Conservation (phyloP, 2,329 filamentous ascomycete genomes). For the Fusarium floridanum region DNA sequence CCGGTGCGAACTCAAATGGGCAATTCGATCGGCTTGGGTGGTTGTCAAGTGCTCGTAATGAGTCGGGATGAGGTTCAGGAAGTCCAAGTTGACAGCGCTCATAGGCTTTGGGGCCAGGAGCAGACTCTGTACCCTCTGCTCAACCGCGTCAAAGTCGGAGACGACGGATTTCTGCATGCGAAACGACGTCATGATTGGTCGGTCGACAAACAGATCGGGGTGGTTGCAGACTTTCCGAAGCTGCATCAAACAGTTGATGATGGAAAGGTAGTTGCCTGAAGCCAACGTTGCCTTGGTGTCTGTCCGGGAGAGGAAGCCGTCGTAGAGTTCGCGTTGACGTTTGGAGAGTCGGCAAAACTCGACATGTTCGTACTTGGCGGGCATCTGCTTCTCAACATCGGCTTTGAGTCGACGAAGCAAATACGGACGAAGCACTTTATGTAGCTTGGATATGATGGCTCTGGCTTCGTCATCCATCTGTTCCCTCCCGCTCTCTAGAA, state of each 20-base stretch:
- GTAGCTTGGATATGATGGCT: conserved; percentile 90
- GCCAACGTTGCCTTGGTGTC: conserved; percentile 90
- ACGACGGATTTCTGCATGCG: conserved; percentile 86
- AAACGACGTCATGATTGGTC: conserved; percentile 96
- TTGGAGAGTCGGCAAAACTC: conserved; percentile 96
- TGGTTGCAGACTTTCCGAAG: conserved; percentile 98
- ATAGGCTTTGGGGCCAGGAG: conserved; percentile 74
- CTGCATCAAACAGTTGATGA: conserved; percentile 99
- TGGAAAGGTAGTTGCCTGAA: conserved; percentile 95
- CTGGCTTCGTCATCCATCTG: conserved; percentile 95
- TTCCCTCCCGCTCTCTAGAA: conserved; percentile 92
- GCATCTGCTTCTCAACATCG: conserved; percentile 99
- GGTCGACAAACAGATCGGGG: conserved; percentile 94
- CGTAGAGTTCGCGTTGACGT: conserved; percentile 93
- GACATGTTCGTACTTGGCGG: conserved; percentile 96
- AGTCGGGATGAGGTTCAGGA: conserved; percentile 83
- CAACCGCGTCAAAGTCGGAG: conserved; percentile 79
- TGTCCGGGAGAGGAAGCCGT: conserved; percentile 91
- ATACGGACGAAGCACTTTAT: conserved; percentile 93
- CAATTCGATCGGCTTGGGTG: conserved; percentile 65
- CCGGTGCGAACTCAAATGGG: conserved; percentile 77
- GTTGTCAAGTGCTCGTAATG: conserved; percentile 75
- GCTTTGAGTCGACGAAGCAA: conserved; percentile 91
- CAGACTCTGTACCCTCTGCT: conserved; percentile 75
- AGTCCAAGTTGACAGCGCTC: conserved; percentile 76